phyloP scores from a whole-genome alignment of 1,139 yeast genomes.

The Diutina pseudorugosa region DNA sequence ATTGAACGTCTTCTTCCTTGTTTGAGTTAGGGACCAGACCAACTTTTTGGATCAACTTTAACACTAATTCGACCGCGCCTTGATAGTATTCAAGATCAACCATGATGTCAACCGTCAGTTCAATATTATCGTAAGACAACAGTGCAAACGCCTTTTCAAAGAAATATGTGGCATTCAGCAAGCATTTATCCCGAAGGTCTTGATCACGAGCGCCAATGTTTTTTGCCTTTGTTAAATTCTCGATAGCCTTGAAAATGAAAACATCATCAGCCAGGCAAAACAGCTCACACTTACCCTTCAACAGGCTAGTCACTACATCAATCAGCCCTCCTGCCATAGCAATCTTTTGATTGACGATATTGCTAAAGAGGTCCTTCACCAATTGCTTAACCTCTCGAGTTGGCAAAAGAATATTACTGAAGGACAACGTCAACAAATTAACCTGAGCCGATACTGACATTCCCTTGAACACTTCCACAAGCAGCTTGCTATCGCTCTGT shows the following conservation, averaged over 20 bases:
- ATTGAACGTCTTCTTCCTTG: slow-evolving; percentile 18
- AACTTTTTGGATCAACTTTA: slow-evolving; percentile 56
- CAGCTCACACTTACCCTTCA: slow-evolving; percentile 90
- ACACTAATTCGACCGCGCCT: slow-evolving; percentile 76
- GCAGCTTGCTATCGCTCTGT: slow-evolving; percentile 32
- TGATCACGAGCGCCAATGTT: slow-evolving; percentile 57
- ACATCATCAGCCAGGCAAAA: slow-evolving; percentile 94
- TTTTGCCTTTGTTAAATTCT: slow-evolving; percentile 79
- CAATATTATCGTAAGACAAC: slow-evolving; percentile 66
- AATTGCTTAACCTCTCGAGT: slow-evolving; percentile 47
- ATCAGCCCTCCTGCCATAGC: slow-evolving; percentile 79
- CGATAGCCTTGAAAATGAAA: slow-evolving; percentile 86
- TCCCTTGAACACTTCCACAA: slow-evolving; percentile 58
- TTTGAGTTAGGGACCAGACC: slow-evolving; percentile 4
- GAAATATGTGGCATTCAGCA: slow-evolving; percentile 62
- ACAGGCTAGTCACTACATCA: slow-evolving; percentile 74
- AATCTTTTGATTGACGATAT: slow-evolving; percentile 80
- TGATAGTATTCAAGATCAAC: slow-evolving; percentile 65
- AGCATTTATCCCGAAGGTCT: slow-evolving; percentile 57
- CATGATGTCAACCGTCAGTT: slow-evolving; percentile 72
- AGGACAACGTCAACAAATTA: slow-evolving; percentile 54
- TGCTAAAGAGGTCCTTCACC: slow-evolving; percentile 76
- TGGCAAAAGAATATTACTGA: slow-evolving; percentile 63
- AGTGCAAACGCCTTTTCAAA: slow-evolving; percentile 75
- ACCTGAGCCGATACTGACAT: slow-evolving; percentile 55